Percentiles rank a stretch among this genome's conserved stretches.
Evolutionary conservation across 352 stramenopile species (phyloP).

Genomic region (Globisporangium cederbergense): DNA sequence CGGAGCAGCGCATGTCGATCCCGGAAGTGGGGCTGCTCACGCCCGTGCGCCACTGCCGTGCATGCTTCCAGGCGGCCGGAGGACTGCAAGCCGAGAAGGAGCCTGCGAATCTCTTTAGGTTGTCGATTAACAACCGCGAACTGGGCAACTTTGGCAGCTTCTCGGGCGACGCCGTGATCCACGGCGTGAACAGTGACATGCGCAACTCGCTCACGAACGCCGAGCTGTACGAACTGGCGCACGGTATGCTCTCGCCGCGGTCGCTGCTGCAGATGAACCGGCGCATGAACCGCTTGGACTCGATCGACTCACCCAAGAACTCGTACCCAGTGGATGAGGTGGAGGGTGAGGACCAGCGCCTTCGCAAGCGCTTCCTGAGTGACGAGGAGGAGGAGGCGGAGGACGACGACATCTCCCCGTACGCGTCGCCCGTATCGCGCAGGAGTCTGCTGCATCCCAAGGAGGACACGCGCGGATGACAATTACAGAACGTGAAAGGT

Average conservation of each 20-base stretch:
- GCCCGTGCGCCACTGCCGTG: constrained; percentile 74
- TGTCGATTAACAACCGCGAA: background rate
- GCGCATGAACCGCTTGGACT: constrained; percentile 57
- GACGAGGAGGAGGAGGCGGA: constrained; percentile 14
- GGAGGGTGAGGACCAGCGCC: constrained; percentile 1
- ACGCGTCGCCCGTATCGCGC: constrained; percentile 18
- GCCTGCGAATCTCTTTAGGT: constrained; percentile 63
- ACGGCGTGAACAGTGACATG: constrained; percentile 23
- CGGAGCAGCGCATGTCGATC: constrained; percentile 74
- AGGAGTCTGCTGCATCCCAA: constrained; percentile 23
- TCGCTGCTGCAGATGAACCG: constrained; percentile 66
- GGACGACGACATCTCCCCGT: constrained; percentile 19
- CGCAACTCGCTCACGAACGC: constrained; percentile 44
- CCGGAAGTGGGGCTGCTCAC: constrained; percentile 74
- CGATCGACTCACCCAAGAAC: constrained; percentile 73
- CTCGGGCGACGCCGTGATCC: constrained; percentile 15
- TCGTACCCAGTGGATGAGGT: constrained; percentile 38
- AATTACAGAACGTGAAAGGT: background rate
- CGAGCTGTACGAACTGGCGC: constrained; percentile 80
- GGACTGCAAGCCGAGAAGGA: constrained; percentile 62
- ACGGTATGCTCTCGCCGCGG: constrained; percentile 71
- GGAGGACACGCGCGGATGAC: constrained; percentile 27
- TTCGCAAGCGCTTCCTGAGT: constrained; percentile 16
- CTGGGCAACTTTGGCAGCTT: constrained; percentile 1
- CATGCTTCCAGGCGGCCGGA: constrained; percentile 70